Evolutionary conservation across 139 green algal species (phyloP).

Genomic region (Limnomonas spitsbergensis): DNA sequence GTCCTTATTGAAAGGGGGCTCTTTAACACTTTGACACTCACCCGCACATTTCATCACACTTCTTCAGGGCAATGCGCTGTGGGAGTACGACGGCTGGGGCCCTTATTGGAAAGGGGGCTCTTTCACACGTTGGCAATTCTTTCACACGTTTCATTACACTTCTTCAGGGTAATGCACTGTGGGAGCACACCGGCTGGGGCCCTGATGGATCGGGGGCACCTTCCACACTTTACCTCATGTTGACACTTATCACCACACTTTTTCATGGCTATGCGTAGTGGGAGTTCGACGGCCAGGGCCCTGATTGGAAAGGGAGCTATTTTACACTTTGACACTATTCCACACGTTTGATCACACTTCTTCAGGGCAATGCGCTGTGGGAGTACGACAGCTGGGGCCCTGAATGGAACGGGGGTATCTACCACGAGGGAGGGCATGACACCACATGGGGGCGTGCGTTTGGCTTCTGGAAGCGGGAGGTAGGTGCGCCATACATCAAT

Average conservation of each 20-base stretch:
- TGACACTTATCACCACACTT: background rate
- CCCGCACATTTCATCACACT: no score
- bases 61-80: constrained; percentile 10
- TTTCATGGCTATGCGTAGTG: constrained; percentile 41
- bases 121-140: background rate
- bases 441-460: constrained; percentile 56
- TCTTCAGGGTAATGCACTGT: constrained; percentile 41
- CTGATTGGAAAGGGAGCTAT: no score
- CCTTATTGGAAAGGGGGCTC: constrained; percentile 1
- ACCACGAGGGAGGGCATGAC: constrained; percentile 62
- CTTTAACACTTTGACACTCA: no score
- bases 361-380: constrained; percentile 48
- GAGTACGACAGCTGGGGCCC: constrained; percentile 63
- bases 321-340: background rate
- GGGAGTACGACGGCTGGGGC: constrained; percentile 37
- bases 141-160: background rate
- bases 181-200: constrained; percentile 63
- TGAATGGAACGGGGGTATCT: constrained; percentile 57
- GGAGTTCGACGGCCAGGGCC: constrained; percentile 63
- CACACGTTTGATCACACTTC: background rate
- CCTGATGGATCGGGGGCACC: constrained; percentile 5
- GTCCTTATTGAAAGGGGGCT: constrained; percentile 35
- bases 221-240: background rate
- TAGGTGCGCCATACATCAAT: no score
- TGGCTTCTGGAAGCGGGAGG: constrained; percentile 64